phyloP scores from a whole-genome alignment of 225 moss, liverwort and hornwort species.

The Straminergon stramineum region DNA sequence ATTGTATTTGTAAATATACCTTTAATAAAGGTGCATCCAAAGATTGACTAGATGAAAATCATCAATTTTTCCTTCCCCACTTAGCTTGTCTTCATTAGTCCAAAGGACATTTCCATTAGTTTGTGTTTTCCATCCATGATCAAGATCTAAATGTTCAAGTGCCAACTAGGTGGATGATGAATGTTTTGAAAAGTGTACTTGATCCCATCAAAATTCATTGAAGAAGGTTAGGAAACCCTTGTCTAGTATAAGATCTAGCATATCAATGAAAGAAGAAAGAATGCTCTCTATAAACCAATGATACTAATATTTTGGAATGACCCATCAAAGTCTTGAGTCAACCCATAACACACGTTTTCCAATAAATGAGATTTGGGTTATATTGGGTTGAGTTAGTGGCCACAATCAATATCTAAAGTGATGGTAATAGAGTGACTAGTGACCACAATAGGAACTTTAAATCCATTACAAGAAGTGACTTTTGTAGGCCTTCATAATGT shows the following conservation, averaged over 20 bases:
- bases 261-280: neutral
- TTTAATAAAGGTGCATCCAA: neutral
- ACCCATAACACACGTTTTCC: fast-evolving
- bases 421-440: neutral
- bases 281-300: neutral
- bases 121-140: neutral
- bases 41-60: neutral
- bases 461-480: neutral
- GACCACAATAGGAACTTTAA: neutral
- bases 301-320: neutral
- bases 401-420: neutral
- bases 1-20: neutral
- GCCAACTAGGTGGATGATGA: neutral
- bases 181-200: neutral
- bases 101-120: neutral
- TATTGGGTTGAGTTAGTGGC: neutral
- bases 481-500: neutral
- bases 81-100: no score
- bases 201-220: neutral
- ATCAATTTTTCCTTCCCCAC: neutral
- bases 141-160: neutral
- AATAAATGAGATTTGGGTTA: neutral
- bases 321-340: neutral
- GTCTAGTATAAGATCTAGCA: no score
- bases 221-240: neutral